Percentiles rank a stretch among this genome's conserved stretches.
Conservation (phyloP, 169 alveolate species). For the Plasmodium ovale region DNA sequence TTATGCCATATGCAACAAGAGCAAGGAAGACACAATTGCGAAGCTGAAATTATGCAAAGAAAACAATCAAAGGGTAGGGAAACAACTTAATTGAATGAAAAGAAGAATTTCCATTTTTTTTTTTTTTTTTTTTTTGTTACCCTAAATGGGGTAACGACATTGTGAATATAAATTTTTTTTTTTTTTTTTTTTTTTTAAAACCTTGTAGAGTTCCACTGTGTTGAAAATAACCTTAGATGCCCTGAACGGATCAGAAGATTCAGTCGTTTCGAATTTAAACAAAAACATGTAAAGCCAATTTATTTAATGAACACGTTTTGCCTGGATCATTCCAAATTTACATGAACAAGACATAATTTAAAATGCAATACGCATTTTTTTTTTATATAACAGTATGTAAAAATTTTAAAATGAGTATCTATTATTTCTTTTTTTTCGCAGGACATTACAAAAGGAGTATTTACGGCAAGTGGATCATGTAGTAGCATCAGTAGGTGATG, state of each 20-base stretch:
- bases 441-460: conserved; percentile 25
- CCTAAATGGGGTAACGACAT: too few species aligned
- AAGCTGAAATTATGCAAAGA: conserved; percentile 35
- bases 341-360: too few species aligned
- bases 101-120: neutral
- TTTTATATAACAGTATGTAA: neutral
- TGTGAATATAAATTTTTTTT: too few species aligned
- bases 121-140: neutral
- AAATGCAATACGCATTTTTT: too few species aligned
- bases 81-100: neutral
- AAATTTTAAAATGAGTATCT: neutral
- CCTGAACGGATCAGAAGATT: conserved; percentile 24
- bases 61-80: conserved; percentile 24
- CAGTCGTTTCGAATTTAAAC: conserved; percentile 18
- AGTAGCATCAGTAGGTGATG: neutral
- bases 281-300: conserved; percentile 9
- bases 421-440: conserved; percentile 8
- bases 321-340: too few species aligned
- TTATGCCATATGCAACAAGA: conserved; percentile 10
- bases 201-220: conserved; percentile 3
- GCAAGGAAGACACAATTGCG: conserved; percentile 30
- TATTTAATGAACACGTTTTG: neutral
- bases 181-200: neutral
- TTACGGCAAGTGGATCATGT: conserved; percentile 6
- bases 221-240: conserved; percentile 18